phyloP scores from a whole-genome alignment of 2,329 filamentous ascomycete genomes.

The Exserohilum turcica region DNA sequence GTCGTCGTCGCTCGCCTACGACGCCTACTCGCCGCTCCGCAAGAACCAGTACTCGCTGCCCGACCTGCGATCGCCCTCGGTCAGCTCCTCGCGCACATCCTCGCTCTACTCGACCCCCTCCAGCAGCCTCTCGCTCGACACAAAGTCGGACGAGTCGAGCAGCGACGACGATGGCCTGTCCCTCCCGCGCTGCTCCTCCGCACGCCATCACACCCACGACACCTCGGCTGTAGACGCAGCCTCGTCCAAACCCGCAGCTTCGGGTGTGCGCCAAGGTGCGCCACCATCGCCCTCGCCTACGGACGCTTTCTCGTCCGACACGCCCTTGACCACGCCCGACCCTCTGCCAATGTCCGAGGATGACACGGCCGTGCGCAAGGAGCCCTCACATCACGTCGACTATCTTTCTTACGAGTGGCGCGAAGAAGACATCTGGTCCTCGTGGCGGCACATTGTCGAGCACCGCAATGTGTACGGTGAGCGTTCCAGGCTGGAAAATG shows the following conservation, averaged over 20 bases:
- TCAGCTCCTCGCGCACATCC: conserved; percentile 50
- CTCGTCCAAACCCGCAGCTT: conserved; percentile 47
- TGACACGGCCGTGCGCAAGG: conserved; percentile 73
- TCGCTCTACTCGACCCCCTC: conserved; percentile 68
- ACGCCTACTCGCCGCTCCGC: conserved; percentile 39
- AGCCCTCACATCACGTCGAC: conserved; percentile 89
- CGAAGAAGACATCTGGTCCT: conserved; percentile 96
- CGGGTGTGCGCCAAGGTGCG: conserved; percentile 43
- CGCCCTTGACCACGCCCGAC: conserved; percentile 62
- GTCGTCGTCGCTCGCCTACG: conserved; percentile 53
- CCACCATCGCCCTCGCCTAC: conserved; percentile 60
- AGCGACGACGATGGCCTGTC: conserved; percentile 51
- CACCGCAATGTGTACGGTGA: conserved; percentile 81
- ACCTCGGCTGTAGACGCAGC: conserved; percentile 6
- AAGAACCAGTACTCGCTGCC: conserved; percentile 43
- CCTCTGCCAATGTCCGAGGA: conserved; percentile 68
- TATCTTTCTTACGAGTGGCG: conserved; percentile 92
- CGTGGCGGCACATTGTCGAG: conserved; percentile 90
- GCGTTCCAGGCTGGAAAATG: conserved; percentile 84
- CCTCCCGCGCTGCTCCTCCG: conserved; percentile 52
- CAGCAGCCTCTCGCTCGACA: conserved; percentile 66
- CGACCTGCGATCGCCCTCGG: conserved; percentile 45
- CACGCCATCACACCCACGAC: conserved; percentile 20
- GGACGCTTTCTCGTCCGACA: conserved; percentile 48
- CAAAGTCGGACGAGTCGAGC: conserved; percentile 56